These are phyloP conservation scores for Didymella lethalis DNA, from an alignment of 2,329 filamentous ascomycete species.

Conservation along the genomic window DNA sequence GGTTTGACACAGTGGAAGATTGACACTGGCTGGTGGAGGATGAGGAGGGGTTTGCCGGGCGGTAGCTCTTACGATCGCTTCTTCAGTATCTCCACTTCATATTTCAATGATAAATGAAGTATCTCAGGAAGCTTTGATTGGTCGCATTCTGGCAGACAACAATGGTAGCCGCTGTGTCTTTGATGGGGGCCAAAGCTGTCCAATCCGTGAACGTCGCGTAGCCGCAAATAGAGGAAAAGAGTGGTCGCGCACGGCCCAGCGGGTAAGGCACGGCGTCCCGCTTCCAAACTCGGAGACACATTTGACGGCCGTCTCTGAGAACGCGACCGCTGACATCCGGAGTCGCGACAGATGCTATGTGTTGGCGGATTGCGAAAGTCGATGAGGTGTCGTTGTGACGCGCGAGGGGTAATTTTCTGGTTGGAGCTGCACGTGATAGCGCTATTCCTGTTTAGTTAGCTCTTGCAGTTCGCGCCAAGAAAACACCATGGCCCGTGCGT, in stretches of 20 bases:
- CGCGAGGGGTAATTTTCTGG: conserved; percentile 44
- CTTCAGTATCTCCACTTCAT: conserved; percentile 40
- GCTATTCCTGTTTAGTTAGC: conserved; percentile 27
- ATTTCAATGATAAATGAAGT: conserved; percentile 46
- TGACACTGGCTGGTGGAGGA: conserved; percentile 39
- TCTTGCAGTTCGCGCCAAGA: conserved; percentile 27
- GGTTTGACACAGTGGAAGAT: conserved; percentile 41
- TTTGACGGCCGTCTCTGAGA: conserved; percentile 7
- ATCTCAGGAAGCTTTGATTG: conserved; percentile 42
- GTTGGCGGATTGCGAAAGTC: conserved; percentile 24
- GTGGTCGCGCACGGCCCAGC: conserved; percentile 46
- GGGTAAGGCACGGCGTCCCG: conserved; percentile 36
- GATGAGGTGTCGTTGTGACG: conserved; percentile 39
- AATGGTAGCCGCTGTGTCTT: conserved; percentile 51
- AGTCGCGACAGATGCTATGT: conserved; percentile 18
- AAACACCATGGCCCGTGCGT: conserved; percentile 25
- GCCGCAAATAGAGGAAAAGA: conserved; percentile 50
- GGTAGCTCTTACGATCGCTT: conserved; percentile 50
- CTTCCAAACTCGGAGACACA: conserved; percentile 21
- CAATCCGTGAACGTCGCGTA: conserved; percentile 53
- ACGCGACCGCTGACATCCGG: conserved; percentile 6
- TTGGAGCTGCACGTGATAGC: conserved; percentile 40
- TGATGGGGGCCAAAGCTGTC: conserved; percentile 48
- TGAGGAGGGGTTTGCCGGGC: conserved; percentile 42
- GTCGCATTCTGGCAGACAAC: conserved; percentile 36